Conservation (phyloP, 129 eudicot genomes). For the Apium graveolens region DNA sequence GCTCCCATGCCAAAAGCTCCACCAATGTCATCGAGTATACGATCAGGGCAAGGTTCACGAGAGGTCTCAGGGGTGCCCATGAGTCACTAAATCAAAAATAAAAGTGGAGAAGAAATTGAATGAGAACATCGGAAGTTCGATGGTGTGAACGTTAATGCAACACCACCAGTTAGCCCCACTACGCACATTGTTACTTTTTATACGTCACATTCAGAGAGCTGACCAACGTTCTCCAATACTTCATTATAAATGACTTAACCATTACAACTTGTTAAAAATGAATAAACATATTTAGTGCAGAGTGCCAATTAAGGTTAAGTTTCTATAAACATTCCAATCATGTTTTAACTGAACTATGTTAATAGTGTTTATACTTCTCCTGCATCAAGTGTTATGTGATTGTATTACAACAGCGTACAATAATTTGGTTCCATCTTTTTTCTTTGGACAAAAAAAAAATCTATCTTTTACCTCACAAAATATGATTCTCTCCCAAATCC, state of each 20-base stretch:
- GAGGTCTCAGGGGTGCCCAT: slow-evolving; percentile 18
- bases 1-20: slow-evolving; percentile 23
- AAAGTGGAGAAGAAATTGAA: not conserved
- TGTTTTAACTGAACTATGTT: not conserved
- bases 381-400: not conserved
- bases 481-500: not conserved
- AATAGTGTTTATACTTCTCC: not conserved
- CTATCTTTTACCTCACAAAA: not conserved
- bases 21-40: slow-evolving; percentile 22
- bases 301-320: not conserved
- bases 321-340: not conserved
- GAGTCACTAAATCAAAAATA: not conserved
- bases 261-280: not conserved
- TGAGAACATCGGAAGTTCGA: not conserved
- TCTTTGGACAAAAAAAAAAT: not conserved
- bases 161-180: not conserved
- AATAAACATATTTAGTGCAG: not conserved
- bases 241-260: not conserved
- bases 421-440: not conserved
- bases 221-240: not conserved
- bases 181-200: not conserved
- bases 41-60: slow-evolving; percentile 18
- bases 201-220: not conserved
- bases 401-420: not conserved
- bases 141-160: not conserved